A percentile compares a stretch with the other conserved stretches of the same genome.
Evolutionary conservation across 352 stramenopile genomes (phyloP).

Genomic region (Globisporangium yorkense): DNA sequence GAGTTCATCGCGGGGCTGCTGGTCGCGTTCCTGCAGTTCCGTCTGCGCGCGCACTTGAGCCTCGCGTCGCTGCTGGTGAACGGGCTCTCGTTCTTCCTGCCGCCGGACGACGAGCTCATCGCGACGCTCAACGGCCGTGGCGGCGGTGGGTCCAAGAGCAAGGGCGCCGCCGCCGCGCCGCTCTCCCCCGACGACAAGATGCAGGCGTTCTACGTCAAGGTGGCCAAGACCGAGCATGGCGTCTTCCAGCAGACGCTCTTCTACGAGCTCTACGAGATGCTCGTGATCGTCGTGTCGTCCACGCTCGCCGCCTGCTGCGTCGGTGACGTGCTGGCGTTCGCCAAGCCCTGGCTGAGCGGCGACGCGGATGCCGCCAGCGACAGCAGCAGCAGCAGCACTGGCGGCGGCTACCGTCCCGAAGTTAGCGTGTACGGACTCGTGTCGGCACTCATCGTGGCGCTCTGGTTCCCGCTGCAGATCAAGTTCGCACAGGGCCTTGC

Average conservation of each 20-base stretch:
- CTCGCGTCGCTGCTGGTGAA: slow-evolving; percentile 51
- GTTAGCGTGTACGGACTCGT: slow-evolving; percentile 61
- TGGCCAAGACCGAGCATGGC: slow-evolving; percentile 55
- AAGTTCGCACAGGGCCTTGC: slow-evolving; percentile 56
- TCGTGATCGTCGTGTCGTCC: slow-evolving; percentile 62
- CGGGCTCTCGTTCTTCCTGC: slow-evolving; percentile 70
- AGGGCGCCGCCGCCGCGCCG: slow-evolving; percentile 11
- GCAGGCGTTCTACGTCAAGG: slow-evolving; percentile 64
- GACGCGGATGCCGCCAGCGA: not conserved
- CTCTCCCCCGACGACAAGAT: slow-evolving; percentile 61
- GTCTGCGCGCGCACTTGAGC: slow-evolving; percentile 54
- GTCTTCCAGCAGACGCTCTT: slow-evolving; percentile 73
- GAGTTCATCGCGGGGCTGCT: slow-evolving; percentile 71
- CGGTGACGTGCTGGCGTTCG: slow-evolving; percentile 37
- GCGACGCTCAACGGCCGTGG: slow-evolving; percentile 51
- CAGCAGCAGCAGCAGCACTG: not conserved
- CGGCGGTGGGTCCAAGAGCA: slow-evolving; percentile 6
- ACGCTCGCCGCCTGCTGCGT: slow-evolving; percentile 38
- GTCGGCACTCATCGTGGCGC: slow-evolving; percentile 50
- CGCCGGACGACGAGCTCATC: slow-evolving; percentile 66
- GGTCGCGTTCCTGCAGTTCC: slow-evolving; percentile 62
- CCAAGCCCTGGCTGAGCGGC: slow-evolving; percentile 17
- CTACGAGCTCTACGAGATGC: slow-evolving; percentile 81
- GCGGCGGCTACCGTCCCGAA: slow-evolving; percentile 21
- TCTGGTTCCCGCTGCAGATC: slow-evolving; percentile 76